Evolutionary conservation across 495 filamentous ascomycete species (phyloP).

Genomic region (Tuber borchii): DNA sequence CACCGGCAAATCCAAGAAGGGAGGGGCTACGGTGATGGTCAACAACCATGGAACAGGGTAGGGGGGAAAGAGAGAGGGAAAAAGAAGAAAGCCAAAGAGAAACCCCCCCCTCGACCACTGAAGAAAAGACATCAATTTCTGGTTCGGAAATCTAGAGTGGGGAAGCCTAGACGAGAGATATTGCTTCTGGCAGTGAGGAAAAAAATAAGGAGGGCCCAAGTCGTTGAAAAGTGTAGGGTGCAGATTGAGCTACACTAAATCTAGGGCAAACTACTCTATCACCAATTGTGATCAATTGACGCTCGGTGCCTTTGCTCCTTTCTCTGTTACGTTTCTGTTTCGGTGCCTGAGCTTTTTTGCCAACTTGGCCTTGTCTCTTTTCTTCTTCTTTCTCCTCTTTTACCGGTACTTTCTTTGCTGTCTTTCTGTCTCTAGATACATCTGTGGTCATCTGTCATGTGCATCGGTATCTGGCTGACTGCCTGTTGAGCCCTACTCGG

Average conservation of each 20-base stretch:
- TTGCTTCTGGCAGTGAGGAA: slow-evolving; percentile 26
- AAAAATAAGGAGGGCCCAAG: slow-evolving; percentile 30
- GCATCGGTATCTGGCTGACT: neutral
- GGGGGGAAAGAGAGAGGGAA: slow-evolving; percentile 6
- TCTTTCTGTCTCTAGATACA: neutral
- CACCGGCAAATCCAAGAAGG: slow-evolving; percentile 25
- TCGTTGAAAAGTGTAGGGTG: slow-evolving; percentile 30
- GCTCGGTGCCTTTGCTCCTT: slow-evolving; percentile 40
- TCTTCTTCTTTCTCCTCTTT: neutral
- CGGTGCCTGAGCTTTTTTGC: slow-evolving; percentile 17
- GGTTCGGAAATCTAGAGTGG: slow-evolving; percentile 31
- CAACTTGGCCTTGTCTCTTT: slow-evolving; percentile 20
- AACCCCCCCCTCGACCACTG: slow-evolving; percentile 9
- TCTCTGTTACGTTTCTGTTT: slow-evolving; percentile 41
- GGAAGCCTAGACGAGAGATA: slow-evolving; percentile 34
- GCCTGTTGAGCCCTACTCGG: neutral
- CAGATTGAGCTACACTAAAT: slow-evolving; percentile 31
- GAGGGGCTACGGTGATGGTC: slow-evolving; percentile 27
- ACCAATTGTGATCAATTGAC: slow-evolving; percentile 39
- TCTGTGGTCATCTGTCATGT: neutral
- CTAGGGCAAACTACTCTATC: slow-evolving; percentile 34
- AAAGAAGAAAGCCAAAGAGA: slow-evolving; percentile 21
- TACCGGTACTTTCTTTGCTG: neutral
- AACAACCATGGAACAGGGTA: slow-evolving; percentile 29
- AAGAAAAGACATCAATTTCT: slow-evolving; percentile 30